These are phyloP conservation scores for Neurospora cerealis DNA, from an alignment of 495 filamentous ascomycete genomes.

Conservation along the genomic window DNA sequence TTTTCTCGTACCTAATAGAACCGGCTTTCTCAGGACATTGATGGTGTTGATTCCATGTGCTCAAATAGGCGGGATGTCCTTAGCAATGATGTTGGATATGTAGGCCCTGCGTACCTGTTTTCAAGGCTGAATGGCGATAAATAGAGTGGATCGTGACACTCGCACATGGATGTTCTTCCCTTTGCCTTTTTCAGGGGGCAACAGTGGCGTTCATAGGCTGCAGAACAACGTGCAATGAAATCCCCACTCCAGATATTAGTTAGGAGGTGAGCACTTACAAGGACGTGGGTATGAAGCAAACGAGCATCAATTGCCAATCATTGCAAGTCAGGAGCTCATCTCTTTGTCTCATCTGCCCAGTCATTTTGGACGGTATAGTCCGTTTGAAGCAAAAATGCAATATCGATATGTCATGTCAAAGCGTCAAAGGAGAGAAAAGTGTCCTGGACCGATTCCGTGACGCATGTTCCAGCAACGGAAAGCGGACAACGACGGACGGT, in stretches of 20 bases:
- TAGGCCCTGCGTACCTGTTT: background rate
- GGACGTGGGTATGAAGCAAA: background rate
- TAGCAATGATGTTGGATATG: background rate
- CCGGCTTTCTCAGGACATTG: background rate
- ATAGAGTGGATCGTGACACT: background rate
- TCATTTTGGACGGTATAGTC: background rate
- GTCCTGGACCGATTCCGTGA: background rate
- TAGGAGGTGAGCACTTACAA: background rate
- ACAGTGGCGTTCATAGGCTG: background rate
- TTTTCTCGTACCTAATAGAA: background rate
- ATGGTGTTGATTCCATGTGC: background rate
- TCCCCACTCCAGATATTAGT: background rate
- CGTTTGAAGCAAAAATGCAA: background rate
- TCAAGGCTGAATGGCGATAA: background rate
- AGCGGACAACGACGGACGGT: background rate
- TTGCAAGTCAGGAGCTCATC: background rate
- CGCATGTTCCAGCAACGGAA: background rate
- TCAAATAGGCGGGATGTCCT: background rate
- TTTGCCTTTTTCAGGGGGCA: background rate
- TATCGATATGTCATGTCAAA: background rate
- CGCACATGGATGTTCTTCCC: background rate
- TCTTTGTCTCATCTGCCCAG: background rate
- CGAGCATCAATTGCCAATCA: background rate
- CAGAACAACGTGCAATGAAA: background rate
- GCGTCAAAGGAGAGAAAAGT: background rate